A percentile compares a stretch with the other conserved stretches of the same genome.
phyloP scores from a whole-genome alignment of 2,329 filamentous ascomycete genomes.

The Seiridium cupressi region DNA sequence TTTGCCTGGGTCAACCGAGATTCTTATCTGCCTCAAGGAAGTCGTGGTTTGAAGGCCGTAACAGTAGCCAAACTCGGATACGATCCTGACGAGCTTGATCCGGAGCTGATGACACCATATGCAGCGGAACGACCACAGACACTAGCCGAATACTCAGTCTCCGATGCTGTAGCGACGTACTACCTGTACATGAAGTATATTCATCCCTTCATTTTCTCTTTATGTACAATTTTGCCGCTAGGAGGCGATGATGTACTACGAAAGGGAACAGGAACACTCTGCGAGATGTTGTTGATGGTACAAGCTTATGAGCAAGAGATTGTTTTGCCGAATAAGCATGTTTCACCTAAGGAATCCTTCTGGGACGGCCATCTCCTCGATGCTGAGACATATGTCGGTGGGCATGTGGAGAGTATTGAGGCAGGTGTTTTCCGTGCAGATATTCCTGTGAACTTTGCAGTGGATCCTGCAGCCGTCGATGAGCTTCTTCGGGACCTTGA shows the following conservation, averaged over 20 bases:
- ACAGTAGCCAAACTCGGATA: conserved; percentile 98
- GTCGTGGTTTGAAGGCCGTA: conserved; percentile 94
- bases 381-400: conserved; percentile 96
- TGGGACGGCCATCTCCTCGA: conserved; percentile 96
- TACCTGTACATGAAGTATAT: conserved; percentile 99
- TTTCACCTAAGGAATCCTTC: conserved; percentile 86
- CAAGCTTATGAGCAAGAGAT: conserved; percentile 93
- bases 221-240: conserved; percentile 93
- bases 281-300: conserved; percentile 99
- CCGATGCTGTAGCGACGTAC: conserved; percentile 97
- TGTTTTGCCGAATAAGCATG: conserved; percentile 93
- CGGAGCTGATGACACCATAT: conserved; percentile 93
- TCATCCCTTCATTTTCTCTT: conserved; percentile 98
- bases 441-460: conserved; percentile 88
- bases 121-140: conserved; percentile 90
- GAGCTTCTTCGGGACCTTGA: conserved; percentile 86
- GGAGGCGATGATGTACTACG: conserved; percentile 89
- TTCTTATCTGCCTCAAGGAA: conserved; percentile 95
- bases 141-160: conserved; percentile 95
- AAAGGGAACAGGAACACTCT: conserved; percentile 97
- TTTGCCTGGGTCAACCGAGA: conserved; percentile 99
- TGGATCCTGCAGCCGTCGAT: conserved; percentile 87
- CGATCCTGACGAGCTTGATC: conserved; percentile 95
- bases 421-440: conserved; percentile 95
- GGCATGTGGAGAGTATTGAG: conserved; percentile 98